Evolutionary conservation across 1,139 yeast species (phyloP).

Genomic region (Magnusiomyces sp.): DNA sequence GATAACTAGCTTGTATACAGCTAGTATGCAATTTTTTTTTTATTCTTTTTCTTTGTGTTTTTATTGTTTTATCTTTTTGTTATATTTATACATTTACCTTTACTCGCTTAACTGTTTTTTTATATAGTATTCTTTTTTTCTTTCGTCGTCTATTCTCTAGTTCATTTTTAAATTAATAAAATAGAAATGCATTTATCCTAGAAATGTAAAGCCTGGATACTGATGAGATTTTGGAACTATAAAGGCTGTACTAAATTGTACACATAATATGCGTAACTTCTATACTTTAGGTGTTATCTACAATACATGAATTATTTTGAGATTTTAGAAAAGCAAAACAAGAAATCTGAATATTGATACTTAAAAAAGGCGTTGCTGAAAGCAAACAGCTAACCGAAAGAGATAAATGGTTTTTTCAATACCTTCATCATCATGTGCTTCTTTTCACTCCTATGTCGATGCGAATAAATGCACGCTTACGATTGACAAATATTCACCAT

Average conservation of each 20-base stretch:
- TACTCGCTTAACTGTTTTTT: neutral
- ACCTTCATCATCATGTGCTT: neutral
- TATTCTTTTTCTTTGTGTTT: neutral
- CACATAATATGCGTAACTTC: too few species aligned
- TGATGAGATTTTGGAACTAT: too few species aligned
- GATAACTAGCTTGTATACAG: neutral
- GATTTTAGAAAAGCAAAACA: too few species aligned
- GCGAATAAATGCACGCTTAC: neutral
- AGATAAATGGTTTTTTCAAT: too few species aligned
- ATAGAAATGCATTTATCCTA: too few species aligned
- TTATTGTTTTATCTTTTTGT: neutral
- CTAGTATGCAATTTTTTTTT: neutral
- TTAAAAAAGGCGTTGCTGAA: too few species aligned
- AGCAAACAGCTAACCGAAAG: too few species aligned
- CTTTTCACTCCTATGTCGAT: slow-evolving; percentile 2
- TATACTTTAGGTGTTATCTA: too few species aligned
- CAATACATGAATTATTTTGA: too few species aligned
- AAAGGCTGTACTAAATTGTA: too few species aligned
- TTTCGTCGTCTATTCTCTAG: neutral
- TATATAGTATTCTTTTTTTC: neutral
- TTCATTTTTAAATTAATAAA: neutral
- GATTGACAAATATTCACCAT: slow-evolving; percentile 3
- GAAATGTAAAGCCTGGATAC: too few species aligned
- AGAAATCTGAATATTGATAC: too few species aligned
- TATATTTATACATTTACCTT: neutral